Conservation (phyloP, 2,329 filamentous ascomycete species). For the Colletotrichum sp. region DNA sequence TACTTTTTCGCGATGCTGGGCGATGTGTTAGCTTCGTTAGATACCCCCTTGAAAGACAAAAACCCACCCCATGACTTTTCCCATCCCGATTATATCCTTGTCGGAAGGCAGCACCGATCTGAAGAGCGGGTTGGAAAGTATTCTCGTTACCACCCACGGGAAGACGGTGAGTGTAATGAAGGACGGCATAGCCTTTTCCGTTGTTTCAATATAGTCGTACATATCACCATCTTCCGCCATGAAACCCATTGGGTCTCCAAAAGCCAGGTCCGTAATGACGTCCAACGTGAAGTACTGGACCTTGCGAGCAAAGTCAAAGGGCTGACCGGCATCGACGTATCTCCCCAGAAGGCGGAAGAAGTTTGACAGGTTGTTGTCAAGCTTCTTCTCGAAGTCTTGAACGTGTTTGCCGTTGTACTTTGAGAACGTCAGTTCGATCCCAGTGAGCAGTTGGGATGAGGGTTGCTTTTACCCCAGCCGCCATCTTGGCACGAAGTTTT, state of each 20-base stretch:
- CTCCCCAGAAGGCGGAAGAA: constrained; percentile 47
- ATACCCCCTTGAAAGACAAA: constrained; percentile 5
- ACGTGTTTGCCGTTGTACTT: constrained; percentile 57
- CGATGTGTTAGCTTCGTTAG: constrained; percentile 29
- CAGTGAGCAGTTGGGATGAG: background rate
- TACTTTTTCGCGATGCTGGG: constrained; percentile 47
- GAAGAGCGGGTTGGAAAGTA: constrained; percentile 43
- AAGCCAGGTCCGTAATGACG: constrained; percentile 56
- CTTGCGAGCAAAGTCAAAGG: constrained; percentile 51
- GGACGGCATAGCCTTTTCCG: constrained; percentile 43
- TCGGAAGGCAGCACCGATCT: constrained; percentile 44
- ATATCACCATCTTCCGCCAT: constrained; percentile 49
- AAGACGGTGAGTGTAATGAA: constrained; percentile 47
- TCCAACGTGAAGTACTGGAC: constrained; percentile 59
- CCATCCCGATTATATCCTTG: constrained; percentile 40
- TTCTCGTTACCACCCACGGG: constrained; percentile 39
- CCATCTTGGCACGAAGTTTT: constrained; percentile 51
- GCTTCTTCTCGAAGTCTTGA: constrained; percentile 48
- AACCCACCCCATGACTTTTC: constrained; percentile 51
- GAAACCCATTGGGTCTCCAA: constrained; percentile 53
- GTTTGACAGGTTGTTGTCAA: constrained; percentile 51
- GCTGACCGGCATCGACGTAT: constrained; percentile 40
- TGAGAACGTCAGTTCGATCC: background rate
- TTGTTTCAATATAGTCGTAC: constrained; percentile 50
- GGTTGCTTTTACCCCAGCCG: constrained; percentile 46